phyloP scores from a whole-genome alignment of 2,329 filamentous ascomycete genomes.

The Diaporthe batatas region DNA sequence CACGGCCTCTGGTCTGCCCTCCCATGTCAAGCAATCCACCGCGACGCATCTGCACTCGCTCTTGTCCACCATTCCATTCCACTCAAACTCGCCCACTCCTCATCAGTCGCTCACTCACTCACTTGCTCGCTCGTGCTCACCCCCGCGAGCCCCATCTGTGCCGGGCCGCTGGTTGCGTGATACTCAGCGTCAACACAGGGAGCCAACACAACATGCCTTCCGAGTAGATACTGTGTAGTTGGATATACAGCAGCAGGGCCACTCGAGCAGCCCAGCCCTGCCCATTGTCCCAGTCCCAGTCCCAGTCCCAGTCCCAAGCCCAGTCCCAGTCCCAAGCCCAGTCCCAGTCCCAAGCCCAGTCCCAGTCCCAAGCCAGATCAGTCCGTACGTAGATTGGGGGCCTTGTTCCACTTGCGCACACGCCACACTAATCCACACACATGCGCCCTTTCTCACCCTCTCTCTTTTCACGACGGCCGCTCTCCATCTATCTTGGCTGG shows the following conservation, averaged over 20 bases:
- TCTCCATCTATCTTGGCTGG: background rate
- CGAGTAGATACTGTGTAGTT: background rate
- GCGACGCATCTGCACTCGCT: conserved; percentile 39
- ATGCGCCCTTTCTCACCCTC: conserved; percentile 1
- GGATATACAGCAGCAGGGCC: background rate
- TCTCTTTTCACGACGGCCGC: background rate
- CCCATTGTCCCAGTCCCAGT: background rate
- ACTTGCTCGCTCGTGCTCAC: background rate
- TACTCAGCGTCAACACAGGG: background rate
- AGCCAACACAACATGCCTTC: background rate
- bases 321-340: background rate
- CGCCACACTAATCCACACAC: conserved; percentile 10
- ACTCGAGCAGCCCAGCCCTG: background rate
- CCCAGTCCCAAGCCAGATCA: background rate
- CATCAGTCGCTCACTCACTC: background rate
- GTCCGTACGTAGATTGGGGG: conserved; percentile 9
- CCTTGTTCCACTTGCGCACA: conserved; percentile 1
- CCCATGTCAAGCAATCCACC: conserved; percentile 40
- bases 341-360: too few relatives aligned
- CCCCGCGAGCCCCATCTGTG: background rate
- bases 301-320: conserved; percentile 1
- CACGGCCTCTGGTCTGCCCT: conserved; percentile 37
- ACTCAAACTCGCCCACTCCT: conserved; percentile 2
- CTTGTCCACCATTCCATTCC: conserved; percentile 32
- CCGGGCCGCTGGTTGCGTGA: conserved; percentile 1